Evolutionary conservation across 2,329 filamentous ascomycete species (phyloP).

Genomic region (Xylariomycetidae sp.): DNA sequence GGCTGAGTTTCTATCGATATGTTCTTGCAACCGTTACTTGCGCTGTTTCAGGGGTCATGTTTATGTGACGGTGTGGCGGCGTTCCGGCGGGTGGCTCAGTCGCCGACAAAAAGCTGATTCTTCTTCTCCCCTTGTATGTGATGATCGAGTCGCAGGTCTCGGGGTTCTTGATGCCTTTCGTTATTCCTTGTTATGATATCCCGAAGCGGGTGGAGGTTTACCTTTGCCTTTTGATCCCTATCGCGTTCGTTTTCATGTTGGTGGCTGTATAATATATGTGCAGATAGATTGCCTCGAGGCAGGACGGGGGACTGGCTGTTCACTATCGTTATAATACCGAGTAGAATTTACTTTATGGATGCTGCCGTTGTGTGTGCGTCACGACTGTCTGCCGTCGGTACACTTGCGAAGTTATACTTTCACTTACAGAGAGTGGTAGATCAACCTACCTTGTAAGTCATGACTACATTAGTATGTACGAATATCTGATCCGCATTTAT

Average conservation of each 20-base stretch:
- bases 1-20: slow-evolving; percentile 10
- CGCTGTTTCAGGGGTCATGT: slow-evolving; percentile 6
- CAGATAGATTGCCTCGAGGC: slow-evolving; percentile 26
- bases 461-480: no score
- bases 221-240: slow-evolving; percentile 10
- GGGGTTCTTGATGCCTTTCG: slow-evolving; percentile 16
- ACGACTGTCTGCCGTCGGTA: no score
- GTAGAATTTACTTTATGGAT: no score
- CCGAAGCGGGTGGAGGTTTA: slow-evolving; percentile 6
- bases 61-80: slow-evolving; percentile 8
- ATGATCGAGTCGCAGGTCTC: background rate
- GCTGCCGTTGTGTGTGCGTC: no score
- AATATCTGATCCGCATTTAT: no score
- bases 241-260: slow-evolving; percentile 5
- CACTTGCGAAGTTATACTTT: no score
- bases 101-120: slow-evolving; percentile 13
- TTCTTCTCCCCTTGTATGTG: slow-evolving; percentile 3
- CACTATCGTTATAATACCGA: background rate
- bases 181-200: slow-evolving; percentile 22
- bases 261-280: slow-evolving; percentile 23
- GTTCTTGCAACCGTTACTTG: slow-evolving; percentile 3
- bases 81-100: slow-evolving; percentile 13
- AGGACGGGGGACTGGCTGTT: slow-evolving; percentile 7
- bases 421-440: no score
- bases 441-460: no score